phyloP scores from a whole-genome alignment of 2,329 filamentous ascomycete genomes.

The Arthroderma sp. region DNA sequence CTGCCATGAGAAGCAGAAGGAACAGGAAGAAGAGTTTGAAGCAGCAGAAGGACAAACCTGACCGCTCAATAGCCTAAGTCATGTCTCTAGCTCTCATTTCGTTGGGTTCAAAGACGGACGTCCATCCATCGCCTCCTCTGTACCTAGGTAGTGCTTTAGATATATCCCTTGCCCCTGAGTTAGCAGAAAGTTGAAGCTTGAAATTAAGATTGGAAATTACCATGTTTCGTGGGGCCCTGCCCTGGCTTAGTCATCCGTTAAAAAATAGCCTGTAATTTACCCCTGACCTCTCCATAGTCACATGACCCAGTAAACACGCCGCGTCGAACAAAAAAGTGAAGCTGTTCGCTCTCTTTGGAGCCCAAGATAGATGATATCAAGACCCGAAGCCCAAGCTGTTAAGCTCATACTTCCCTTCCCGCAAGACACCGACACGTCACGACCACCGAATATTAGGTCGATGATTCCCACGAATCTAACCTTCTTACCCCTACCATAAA shows the following conservation, averaged over 20 bases:
- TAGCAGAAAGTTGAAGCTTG: neutral
- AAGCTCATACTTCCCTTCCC: neutral
- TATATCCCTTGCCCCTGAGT: neutral
- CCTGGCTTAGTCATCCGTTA: conserved; percentile 2
- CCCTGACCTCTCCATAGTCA: conserved; percentile 7
- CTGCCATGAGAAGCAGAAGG: conserved; percentile 35
- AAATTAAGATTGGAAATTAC: neutral
- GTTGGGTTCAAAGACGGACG: neutral
- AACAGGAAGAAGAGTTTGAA: neutral
- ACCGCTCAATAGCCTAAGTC: neutral
- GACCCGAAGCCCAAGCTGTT: neutral
- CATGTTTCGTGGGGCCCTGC: conserved; percentile 1
- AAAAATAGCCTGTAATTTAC: neutral
- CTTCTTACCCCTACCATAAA: conserved; percentile 11
- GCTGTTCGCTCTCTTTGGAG: neutral
- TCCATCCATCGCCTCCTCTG: no score
- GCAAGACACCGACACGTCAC: neutral
- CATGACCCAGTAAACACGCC: conserved; percentile 15
- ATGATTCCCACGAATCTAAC: conserved; percentile 11
- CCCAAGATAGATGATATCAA: neutral
- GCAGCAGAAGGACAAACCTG: neutral
- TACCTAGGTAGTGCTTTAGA: no score
- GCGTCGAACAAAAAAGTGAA: conserved; percentile 15
- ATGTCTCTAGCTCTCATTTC: neutral
- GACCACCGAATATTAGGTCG: conserved; percentile 14